Conservation (phyloP, 176 grass and related monocot species). For the Oryza rufipogon region DNA sequence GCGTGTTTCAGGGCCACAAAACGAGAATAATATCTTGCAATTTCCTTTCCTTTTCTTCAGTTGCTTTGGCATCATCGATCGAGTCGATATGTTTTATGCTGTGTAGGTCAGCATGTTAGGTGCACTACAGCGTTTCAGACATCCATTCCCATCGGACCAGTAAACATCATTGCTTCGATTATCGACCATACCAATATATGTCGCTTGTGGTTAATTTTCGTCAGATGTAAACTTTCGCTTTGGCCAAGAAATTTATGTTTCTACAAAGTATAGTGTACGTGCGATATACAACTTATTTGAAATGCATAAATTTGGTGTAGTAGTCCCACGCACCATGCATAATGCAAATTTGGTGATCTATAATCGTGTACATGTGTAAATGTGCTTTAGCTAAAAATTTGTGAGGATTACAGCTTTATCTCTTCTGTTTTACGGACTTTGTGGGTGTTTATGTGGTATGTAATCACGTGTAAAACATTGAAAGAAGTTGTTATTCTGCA, state of each 20-base stretch:
- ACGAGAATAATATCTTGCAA: slow-evolving; percentile 20
- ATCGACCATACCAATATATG: background rate
- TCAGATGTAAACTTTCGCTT: background rate
- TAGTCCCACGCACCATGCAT: too few relatives aligned
- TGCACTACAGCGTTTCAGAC: background rate
- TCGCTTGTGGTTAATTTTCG: background rate
- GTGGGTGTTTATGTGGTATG: too few relatives aligned
- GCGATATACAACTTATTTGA: too few relatives aligned
- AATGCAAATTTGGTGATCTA: too few relatives aligned
- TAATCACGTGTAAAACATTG: too few relatives aligned
- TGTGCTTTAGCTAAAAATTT: too few relatives aligned
- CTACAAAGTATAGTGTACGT: background rate
- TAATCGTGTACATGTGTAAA: too few relatives aligned
- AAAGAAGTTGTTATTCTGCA: too few relatives aligned
- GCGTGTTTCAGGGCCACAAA: background rate
- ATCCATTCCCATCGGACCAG: background rate
- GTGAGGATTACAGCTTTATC: too few relatives aligned
- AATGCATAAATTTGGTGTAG: too few relatives aligned
- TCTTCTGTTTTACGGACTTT: too few relatives aligned
- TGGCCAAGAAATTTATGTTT: background rate
- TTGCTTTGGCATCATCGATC: slow-evolving; percentile 9
- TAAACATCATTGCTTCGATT: background rate
- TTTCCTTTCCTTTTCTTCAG: background rate
- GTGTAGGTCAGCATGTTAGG: background rate
- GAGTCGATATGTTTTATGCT: background rate